Evolutionary conservation across 169 alveolate genomes (phyloP).

Genomic region (Plasmodium gonderi): DNA sequence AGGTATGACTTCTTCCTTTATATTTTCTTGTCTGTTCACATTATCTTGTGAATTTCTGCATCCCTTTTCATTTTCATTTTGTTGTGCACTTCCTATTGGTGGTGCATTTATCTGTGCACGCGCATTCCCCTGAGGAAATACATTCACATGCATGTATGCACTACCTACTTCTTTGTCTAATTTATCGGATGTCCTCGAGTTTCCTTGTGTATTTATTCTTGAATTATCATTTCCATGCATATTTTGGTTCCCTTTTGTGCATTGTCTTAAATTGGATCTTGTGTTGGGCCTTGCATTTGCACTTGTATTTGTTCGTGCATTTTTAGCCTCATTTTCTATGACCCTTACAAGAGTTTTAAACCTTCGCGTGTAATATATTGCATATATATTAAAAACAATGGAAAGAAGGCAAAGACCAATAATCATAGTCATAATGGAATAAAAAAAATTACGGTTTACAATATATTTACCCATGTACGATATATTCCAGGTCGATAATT

Average conservation of each 20-base stretch:
- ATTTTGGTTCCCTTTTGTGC: neutral
- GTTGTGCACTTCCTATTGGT: neutral
- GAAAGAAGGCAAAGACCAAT: constrained; percentile 21
- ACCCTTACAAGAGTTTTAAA: constrained; percentile 17
- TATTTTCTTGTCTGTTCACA: neutral
- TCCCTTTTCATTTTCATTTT: neutral
- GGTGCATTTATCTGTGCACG: neutral
- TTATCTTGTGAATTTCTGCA: neutral
- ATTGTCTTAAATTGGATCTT: neutral
- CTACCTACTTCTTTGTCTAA: neutral
- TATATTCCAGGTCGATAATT: neutral
- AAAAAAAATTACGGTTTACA: constrained; percentile 23
- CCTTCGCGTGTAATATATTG: constrained; percentile 10
- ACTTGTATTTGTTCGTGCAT: neutral
- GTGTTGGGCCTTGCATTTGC: neutral
- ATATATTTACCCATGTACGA: neutral
- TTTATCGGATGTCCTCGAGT: neutral
- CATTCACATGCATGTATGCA: neutral
- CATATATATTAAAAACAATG: constrained; percentile 21
- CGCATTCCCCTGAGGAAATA: neutral
- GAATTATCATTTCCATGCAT: neutral
- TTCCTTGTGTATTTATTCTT: neutral
- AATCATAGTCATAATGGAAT: constrained; percentile 1
- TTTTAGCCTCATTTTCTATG: neutral
- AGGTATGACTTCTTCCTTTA: neutral